A percentile compares a stretch with the other conserved stretches of the same genome.
These are phyloP conservation scores for Chaetomiaceae sp. DNA, from an alignment of 2,329 filamentous ascomycete species.

Conservation along the genomic window DNA sequence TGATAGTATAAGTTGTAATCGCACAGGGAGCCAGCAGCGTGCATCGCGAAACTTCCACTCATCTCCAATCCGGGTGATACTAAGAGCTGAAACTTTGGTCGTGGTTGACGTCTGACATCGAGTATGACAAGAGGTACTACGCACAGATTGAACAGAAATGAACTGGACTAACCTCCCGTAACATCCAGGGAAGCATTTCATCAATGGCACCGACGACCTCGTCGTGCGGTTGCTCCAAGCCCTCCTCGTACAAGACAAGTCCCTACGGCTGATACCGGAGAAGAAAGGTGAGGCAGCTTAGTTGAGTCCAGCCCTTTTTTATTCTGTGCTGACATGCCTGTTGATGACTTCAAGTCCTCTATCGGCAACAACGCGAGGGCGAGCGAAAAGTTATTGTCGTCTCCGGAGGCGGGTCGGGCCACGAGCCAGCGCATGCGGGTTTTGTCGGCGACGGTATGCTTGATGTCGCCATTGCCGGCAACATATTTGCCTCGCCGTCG, in stretches of 20 bases:
- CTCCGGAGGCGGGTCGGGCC: background rate
- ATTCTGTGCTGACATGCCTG: too few species aligned
- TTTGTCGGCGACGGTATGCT: background rate
- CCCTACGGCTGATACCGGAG: background rate
- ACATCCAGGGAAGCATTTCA: background rate
- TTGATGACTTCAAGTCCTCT: background rate
- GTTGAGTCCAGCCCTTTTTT: too few species aligned
- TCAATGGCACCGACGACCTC: constrained; percentile 3
- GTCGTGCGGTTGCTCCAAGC: background rate
- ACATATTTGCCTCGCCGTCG: background rate
- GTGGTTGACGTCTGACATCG: too few species aligned
- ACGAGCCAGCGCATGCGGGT: background rate
- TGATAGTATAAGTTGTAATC: too few species aligned
- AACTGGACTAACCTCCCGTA: too few species aligned
- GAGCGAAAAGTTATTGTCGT: background rate
- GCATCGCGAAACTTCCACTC: too few species aligned
- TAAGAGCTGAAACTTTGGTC: too few species aligned
- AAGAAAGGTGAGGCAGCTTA: background rate
- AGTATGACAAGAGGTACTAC: too few species aligned
- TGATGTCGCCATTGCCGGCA: background rate
- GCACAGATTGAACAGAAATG: too few species aligned
- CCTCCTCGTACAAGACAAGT: background rate
- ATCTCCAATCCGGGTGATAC: too few species aligned
- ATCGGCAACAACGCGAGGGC: background rate
- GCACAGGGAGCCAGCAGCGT: too few species aligned